These are phyloP conservation scores for Yueomyces sinensis DNA, from an alignment of 805 yeast genomes.

Conservation along the genomic window DNA sequence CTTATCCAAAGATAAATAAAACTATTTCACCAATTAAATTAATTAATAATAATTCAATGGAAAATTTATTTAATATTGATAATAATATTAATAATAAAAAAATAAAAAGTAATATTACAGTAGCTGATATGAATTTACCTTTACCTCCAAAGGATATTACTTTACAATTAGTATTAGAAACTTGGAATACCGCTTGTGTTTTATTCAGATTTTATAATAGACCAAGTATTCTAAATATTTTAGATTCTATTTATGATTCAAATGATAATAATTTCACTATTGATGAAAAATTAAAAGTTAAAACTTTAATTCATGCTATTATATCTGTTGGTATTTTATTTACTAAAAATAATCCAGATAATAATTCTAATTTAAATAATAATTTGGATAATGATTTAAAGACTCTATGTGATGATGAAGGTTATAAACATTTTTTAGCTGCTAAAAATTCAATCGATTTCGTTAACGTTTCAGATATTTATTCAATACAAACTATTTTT, in stretches of 20 bases:
- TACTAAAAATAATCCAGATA: slow-evolving; percentile 34
- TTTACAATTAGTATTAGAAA: slow-evolving; percentile 51
- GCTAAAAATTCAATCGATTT: slow-evolving; percentile 66
- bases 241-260: slow-evolving; percentile 55
- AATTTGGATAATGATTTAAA: slow-evolving; percentile 3
- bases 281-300: slow-evolving; percentile 57
- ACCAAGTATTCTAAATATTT: slow-evolving; percentile 62
- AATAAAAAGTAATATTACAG: background rate
- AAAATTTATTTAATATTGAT: slow-evolving; percentile 1
- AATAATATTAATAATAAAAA: background rate
- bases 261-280: slow-evolving; percentile 56
- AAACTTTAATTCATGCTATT: slow-evolving; percentile 75
- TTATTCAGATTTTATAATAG: slow-evolving; percentile 76
- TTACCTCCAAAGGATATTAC: slow-evolving; percentile 70
- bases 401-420: slow-evolving; percentile 48
- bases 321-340: slow-evolving; percentile 82
- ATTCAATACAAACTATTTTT: slow-evolving; percentile 73
- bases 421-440: slow-evolving; percentile 66
- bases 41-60: background rate
- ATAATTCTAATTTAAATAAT: slow-evolving; percentile 17
- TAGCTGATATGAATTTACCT: no score
- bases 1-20: slow-evolving; percentile 1
- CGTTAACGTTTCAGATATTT: slow-evolving; percentile 51
- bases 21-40: background rate
- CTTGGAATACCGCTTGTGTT: slow-evolving; percentile 81